Evolutionary conservation across 2,329 filamentous ascomycete species (phyloP).

Genomic region (Fusarium xyrophilum): DNA sequence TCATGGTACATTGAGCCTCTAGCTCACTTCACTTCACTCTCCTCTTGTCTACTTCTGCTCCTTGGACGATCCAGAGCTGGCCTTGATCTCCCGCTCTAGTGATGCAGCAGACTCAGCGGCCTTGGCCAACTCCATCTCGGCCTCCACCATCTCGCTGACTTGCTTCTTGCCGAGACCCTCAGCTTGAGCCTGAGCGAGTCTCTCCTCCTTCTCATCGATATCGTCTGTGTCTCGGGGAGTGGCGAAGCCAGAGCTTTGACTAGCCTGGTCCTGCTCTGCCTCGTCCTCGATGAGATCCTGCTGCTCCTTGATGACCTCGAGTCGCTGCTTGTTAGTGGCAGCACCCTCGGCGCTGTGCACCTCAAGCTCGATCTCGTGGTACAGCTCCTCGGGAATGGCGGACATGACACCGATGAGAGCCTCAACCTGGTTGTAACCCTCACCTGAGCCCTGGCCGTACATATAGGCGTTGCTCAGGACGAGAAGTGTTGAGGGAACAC

Average conservation of each 20-base stretch:
- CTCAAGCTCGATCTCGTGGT: slow-evolving; percentile 99
- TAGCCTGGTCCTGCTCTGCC: slow-evolving; percentile 86
- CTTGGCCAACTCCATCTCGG: slow-evolving; percentile 57
- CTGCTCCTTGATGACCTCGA: slow-evolving; percentile 98
- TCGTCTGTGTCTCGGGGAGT: slow-evolving; percentile 86
- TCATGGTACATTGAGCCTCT: slow-evolving; percentile 37
- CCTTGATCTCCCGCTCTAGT: slow-evolving; percentile 39
- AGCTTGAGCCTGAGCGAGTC: slow-evolving; percentile 59
- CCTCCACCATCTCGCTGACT: slow-evolving; percentile 61
- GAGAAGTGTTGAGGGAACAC: slow-evolving; percentile 93
- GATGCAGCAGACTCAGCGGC: slow-evolving; percentile 37
- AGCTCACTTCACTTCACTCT: not conserved
- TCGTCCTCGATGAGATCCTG: slow-evolving; percentile 98
- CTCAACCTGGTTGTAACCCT: slow-evolving; percentile 89
- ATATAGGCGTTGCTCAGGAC: slow-evolving; percentile 98
- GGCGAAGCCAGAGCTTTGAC: slow-evolving; percentile 74
- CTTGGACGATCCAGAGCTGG: slow-evolving; percentile 39
- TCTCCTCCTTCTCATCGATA: slow-evolving; percentile 93
- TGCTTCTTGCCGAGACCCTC: slow-evolving; percentile 57
- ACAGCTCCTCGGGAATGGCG: slow-evolving; percentile 95
- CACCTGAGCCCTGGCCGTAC: slow-evolving; percentile 88
- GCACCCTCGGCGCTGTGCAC: slow-evolving; percentile 96
- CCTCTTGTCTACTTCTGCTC: slow-evolving; percentile 46
- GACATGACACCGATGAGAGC: slow-evolving; percentile 91
- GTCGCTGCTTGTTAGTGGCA: slow-evolving; percentile 97